Conservation (phyloP, 257 asterid genomes). For the Cruciata laevipes region DNA sequence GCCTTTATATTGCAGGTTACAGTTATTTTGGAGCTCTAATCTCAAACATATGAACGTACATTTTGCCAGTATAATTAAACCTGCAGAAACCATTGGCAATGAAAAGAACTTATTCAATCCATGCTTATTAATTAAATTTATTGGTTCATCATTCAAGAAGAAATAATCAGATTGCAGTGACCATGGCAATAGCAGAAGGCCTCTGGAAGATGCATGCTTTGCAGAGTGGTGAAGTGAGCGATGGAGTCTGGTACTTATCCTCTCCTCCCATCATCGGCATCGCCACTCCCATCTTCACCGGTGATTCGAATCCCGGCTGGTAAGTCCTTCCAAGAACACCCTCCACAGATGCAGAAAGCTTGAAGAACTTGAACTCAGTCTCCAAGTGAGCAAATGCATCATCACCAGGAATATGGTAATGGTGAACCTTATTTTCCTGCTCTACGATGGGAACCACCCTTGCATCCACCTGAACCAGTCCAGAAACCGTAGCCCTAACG, state of each 20-base stretch:
- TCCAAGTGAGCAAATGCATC: conserved; percentile 63
- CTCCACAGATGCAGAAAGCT: conserved; percentile 40
- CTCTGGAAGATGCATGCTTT: conserved; percentile 31
- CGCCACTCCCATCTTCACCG: conserved; percentile 57
- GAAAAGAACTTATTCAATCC: no score
- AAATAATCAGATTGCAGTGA: not conserved
- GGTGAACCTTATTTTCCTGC: conserved; percentile 48
- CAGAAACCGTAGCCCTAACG: conserved; percentile 28
- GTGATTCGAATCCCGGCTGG: conserved; percentile 48
- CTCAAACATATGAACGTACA: no score
- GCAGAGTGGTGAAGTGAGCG: conserved; percentile 48
- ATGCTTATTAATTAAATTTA: no score
- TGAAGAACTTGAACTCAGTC: conserved; percentile 51
- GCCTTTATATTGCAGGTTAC: no score
- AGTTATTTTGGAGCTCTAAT: no score
- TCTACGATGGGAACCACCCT: conserved; percentile 49
- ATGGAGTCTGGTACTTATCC: conserved; percentile 52
- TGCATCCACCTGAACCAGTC: conserved; percentile 40
- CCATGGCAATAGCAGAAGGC: not conserved
- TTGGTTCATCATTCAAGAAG: not conserved
- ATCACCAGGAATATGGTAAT: conserved; percentile 41
- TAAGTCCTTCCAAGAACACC: conserved; percentile 62
- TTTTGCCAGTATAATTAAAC: no score
- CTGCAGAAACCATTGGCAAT: no score
- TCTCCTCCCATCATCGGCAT: conserved; percentile 79